Evolutionary conservation across 2,329 filamentous ascomycete species (phyloP), one percentile per base, ranked within the genome.

Genomic region (Cryphonectria parasitica): DNA sequence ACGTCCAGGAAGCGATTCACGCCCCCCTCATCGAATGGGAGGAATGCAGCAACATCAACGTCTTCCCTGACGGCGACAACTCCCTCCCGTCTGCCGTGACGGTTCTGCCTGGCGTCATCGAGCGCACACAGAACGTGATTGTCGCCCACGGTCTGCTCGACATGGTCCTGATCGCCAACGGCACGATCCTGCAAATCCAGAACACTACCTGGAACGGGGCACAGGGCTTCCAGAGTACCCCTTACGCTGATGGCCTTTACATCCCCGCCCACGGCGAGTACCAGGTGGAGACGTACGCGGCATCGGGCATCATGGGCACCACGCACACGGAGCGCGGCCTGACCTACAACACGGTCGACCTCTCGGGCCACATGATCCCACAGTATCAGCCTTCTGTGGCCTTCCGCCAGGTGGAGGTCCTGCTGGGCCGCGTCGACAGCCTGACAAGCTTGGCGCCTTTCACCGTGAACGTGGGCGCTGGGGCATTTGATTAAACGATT

Each of bases 141-240:
- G 89, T 95, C 75, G 90, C 85, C 0, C 91, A 94, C 75, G 92
- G 91, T 8, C 81, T 86, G 67, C 84, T 90, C 22, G 92, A 93
- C 79, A 91, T 85, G 77, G 85, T 91, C 70, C 83, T 92, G n/a
- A 82, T 90, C 49, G 82, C 84, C 74, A 90, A 91, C 76, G 91
- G 91, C 19, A 91, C 90, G 0, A 82, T 94, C 1, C 82, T 92
- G 15, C 86, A 86, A 1, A 89, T 94, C 71, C 91, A 94, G 76
- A 93, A 93, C 80, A 92, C 93, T 87, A 93, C 90, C 0, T 94
- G 89, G 88, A 87, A 88, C 68, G 91, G 91, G 2, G 77, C 83
- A 15, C 88, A 91, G 69, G 92, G 92, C 0, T 94, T 94, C 82
- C 86, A 89, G 70, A 77, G 79, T 1, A 78, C 80, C 0, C 91